phyloP scores from a whole-genome alignment of 1,284 basidiomycete species.

The Dichomitus squalens region DNA sequence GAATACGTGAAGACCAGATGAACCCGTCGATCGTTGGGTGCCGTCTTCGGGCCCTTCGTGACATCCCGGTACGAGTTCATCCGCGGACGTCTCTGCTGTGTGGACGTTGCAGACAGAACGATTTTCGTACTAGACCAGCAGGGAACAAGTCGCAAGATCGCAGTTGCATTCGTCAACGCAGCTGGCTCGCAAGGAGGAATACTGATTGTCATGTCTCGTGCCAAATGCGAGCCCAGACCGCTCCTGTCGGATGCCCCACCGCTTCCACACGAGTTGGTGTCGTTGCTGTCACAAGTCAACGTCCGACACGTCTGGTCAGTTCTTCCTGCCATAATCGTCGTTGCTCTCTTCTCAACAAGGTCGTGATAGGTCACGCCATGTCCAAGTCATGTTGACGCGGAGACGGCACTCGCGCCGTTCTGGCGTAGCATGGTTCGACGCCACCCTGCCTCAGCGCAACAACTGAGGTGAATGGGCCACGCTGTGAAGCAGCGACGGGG shows the following conservation, averaged over 20 bases:
- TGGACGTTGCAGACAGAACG: neutral
- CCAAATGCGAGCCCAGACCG: conserved; percentile 1
- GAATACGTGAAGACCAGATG: neutral
- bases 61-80: neutral
- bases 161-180: neutral
- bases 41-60: neutral
- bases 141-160: neutral
- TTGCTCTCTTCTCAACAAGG: conserved; percentile 19
- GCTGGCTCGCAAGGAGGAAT: conserved; percentile 1
- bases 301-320: conserved; percentile 19
- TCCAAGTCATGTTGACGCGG: neutral
- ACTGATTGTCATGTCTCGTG: neutral
- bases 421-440: no score
- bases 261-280: conserved; percentile 19
- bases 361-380: conserved; percentile 17
- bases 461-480: neutral
- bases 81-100: neutral
- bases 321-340: conserved; percentile 14
- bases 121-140: neutral
- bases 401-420: no score
- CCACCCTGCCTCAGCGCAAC: neutral
- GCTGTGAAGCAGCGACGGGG: neutral
- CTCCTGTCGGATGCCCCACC: conserved; percentile 11
- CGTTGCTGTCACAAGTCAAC: conserved; percentile 20
- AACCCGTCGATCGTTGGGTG: conserved; percentile 5